Evolutionary conservation across 2,329 filamentous ascomycete species (phyloP), one percentile per base, ranked within the genome.

Genomic region (Aspergillus sp.): DNA sequence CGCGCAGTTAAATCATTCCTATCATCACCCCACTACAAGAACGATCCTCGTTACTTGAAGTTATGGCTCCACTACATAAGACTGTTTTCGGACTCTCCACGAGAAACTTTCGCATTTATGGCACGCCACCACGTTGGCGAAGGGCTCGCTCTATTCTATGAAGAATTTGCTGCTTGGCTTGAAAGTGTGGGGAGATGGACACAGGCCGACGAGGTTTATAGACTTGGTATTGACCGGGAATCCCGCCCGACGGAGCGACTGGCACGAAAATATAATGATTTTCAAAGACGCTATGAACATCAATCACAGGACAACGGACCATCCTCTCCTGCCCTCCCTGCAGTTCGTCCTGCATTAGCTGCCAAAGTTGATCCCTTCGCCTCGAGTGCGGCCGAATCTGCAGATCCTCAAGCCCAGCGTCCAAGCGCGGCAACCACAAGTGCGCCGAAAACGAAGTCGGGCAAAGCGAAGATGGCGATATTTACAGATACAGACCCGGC

Each of bases 11-110:
- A 93, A 71, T 79, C 90, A 0, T 97, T 99, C 72, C 86, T 96
- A 60, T 85, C 85, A n/a, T 89, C 89, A 1, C 70, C 86, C 44
- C 90, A 96, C 71, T 98, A 98, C 81, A 95, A 90, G 75, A 96
- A 98, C 71, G 95, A 99, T 71, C 91, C 92, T 3, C 84, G 95
- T 66, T 99, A 99, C 72, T 78, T 99, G 56, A 93, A 91, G 73
- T 74, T 99, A 50, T 99, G 95, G 95, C 81, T 98, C 30, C 87
- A 93, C 69, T 99, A 98, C 74, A 96, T 98, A 68, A 84, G 89
- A 51, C 85, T 97, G 66, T 98, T 98, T 76, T 90, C 91, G 4
- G 95, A 98, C 71, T 82, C 91, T n/a, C 93, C 93, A 2, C 87
- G 93, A 52, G 95, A 99, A 75, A 91, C 90, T 0, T 99, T 93